Percentiles rank a stretch among this genome's conserved stretches.
These are phyloP conservation scores for Lipomyces orientalis DNA, from an alignment of 805 yeast genomes.

Conservation along the genomic window DNA sequence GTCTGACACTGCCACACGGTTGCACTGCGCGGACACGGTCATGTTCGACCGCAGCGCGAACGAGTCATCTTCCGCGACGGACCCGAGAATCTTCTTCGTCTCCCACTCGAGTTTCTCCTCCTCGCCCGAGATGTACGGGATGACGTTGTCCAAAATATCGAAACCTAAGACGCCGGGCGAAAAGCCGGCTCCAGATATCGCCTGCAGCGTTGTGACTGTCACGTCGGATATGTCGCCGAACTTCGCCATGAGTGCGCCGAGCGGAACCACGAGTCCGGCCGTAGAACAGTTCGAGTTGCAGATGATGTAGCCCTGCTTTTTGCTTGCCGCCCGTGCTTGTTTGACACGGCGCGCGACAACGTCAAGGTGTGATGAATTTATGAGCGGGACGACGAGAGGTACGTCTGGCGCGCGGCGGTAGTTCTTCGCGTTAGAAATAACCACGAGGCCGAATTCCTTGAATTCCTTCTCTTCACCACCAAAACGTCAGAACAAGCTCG, in stretches of 20 bases:
- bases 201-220: constrained; percentile 92
- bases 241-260: constrained; percentile 86
- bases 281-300: constrained; percentile 99
- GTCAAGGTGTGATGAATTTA: constrained; percentile 87
- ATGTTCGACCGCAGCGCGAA: constrained; percentile 67
- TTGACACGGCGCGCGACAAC: constrained; percentile 65
- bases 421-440: constrained; percentile 95
- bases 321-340: constrained; percentile 49
- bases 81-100: constrained; percentile 90
- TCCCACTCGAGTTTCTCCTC: constrained; percentile 99
- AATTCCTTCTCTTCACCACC: constrained; percentile 67
- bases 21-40: constrained; percentile 93
- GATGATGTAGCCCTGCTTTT: constrained; percentile 79
- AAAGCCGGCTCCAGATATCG: constrained; percentile 97
- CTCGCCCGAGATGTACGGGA: constrained; percentile 94
- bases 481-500: too few species aligned
- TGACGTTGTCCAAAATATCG: constrained; percentile 90
- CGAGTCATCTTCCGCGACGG: constrained; percentile 59
- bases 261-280: constrained; percentile 95
- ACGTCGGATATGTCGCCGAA: constrained; percentile 90
- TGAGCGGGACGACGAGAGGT: constrained; percentile 94
- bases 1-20: constrained; percentile 94
- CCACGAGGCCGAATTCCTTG: constrained; percentile 77
- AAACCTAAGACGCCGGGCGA: constrained; percentile 97
- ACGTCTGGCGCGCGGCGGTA: constrained; percentile 86